Conservation (phyloP, 352 stramenopile species). For the Phytophthora sojae region DNA sequence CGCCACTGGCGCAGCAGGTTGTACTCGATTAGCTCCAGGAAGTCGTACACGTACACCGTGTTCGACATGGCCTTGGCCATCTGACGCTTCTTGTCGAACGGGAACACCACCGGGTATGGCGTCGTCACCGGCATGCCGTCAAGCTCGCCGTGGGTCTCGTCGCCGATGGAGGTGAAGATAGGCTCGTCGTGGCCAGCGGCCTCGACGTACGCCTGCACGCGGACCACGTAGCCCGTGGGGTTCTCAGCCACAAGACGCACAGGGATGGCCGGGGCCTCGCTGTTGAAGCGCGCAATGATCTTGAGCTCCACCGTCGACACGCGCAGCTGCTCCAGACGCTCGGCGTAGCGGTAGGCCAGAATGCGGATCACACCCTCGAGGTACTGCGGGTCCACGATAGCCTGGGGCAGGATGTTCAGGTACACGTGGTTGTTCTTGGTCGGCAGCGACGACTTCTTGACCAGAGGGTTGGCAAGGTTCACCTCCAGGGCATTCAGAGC, state of each 20-base stretch:
- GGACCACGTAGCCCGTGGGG: conserved; percentile 99
- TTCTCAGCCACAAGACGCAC: conserved; percentile 97
- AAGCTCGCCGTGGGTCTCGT: conserved; percentile 91
- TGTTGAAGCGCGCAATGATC: conserved; percentile 94
- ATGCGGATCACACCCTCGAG: conserved; percentile 97
- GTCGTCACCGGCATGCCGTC: conserved; percentile 95
- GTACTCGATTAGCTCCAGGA: conserved; percentile 98
- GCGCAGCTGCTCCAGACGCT: conserved; percentile 92
- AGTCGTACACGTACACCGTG: conserved; percentile 99
- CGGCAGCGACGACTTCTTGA: conserved; percentile 75
- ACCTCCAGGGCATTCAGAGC: conserved; percentile 98
- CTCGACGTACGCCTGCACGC: conserved; percentile 99
- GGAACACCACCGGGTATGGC: conserved; percentile 97
- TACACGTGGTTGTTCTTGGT: conserved; percentile 99
- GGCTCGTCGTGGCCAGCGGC: conserved; percentile 82
- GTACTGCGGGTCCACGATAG: conserved; percentile 95
- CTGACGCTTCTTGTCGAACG: conserved; percentile 95
- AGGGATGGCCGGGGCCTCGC: conserved; percentile 94
- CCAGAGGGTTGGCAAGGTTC: conserved; percentile 92
- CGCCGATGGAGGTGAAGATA: conserved; percentile 93
- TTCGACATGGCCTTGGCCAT: conserved; percentile 95
- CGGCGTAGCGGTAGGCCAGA: conserved; percentile 85
- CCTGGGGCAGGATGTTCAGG: conserved; percentile 97
- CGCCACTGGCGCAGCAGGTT: conserved; percentile 96
- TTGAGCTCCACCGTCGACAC: conserved; percentile 98